These are phyloP conservation scores for Aspergillus pseudoterreus DNA, from an alignment of 2,329 filamentous ascomycete species.

Conservation along the genomic window DNA sequence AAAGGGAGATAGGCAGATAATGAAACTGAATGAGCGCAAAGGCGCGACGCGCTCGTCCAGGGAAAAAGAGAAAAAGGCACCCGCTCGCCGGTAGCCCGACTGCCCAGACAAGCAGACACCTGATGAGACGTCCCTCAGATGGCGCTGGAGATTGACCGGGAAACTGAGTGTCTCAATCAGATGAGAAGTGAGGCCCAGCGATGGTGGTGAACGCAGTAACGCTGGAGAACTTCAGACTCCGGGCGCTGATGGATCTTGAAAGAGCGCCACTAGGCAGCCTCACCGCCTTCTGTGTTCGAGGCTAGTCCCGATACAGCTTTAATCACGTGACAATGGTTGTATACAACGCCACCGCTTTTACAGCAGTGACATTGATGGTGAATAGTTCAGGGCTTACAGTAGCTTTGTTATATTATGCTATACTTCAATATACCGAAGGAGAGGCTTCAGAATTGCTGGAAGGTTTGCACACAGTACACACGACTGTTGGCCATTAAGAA, in stretches of 20 bases:
- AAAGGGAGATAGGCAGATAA: slow-evolving; percentile 1
- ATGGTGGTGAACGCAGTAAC: slow-evolving; percentile 18
- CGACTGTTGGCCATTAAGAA: no score
- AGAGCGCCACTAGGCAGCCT: slow-evolving; percentile 28
- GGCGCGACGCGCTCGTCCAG: slow-evolving; percentile 22
- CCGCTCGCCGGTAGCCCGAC: slow-evolving; percentile 11
- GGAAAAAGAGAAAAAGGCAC: slow-evolving; percentile 13
- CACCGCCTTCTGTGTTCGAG: slow-evolving; percentile 19
- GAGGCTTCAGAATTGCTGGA: no score
- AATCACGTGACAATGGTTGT: slow-evolving; percentile 18
- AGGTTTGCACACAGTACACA: no score
- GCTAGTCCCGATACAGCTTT: neutral
- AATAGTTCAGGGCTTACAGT: no score
- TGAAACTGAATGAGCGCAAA: slow-evolving; percentile 16
- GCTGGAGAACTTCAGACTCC: slow-evolving; percentile 18
- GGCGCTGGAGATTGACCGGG: slow-evolving; percentile 7
- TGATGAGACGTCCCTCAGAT: neutral
- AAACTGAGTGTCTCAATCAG: slow-evolving; percentile 23
- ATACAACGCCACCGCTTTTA: slow-evolving; percentile 1
- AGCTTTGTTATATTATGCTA: no score
- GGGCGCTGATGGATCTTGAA: slow-evolving; percentile 29
- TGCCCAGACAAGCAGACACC: slow-evolving; percentile 10
- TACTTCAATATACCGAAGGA: no score
- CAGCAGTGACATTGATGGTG: no score
- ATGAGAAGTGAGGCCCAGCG: slow-evolving; percentile 23